Evolutionary conservation across 352 stramenopile genomes (phyloP), one percentile per base, ranked within the genome.

Genomic region (Phytophthora kernoviae): DNA sequence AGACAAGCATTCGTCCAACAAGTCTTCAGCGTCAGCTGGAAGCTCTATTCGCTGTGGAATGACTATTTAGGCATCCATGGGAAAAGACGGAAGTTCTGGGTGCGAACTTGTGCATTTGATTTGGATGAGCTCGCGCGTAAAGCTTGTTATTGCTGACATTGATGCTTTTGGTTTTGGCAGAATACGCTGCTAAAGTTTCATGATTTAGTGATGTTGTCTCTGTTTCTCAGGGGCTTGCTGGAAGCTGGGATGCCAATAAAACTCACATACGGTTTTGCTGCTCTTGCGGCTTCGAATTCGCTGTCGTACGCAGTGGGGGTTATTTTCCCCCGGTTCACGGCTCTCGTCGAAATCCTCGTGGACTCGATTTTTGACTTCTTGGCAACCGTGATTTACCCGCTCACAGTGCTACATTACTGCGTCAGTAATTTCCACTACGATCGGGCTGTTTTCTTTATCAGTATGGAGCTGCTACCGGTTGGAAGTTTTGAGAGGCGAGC

Each of bases 331-430:
- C 54, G 41, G 18, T 51, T 65, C 33, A 71, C 68, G 4, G 65
- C 65, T 2, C 68, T 81, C 36, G 22, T 37, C 7, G 68, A 81
- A 34, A 67, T 81, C 12, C 46, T 81, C 14, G 50, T 76, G 9
- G 72, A 81, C 37, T 78, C 58, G 0, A 32, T 74, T 3, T 82
- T 82, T 42, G 73, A 79, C 37, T 37, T 82, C 18, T 34, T 62
- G 12, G 40, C 65, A 17, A 58, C 73, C 1, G 58, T 82, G 10
- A 8, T 69, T 5, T 76, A 70, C 32, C 70, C 73, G 1, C 49
- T 79, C 12, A 0, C 51, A 2, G 41, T 70, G 9, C 46, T 79
- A 15, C 2, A 62, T 1, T 73, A 78, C 37, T 65, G 58, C 11
- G 51, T 48, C 11, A 40, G 54, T 10, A 58, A 37, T 14, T 79